Conservation (phyloP, 2,329 filamentous ascomycete species). For the Epichloe sibirici region DNA sequence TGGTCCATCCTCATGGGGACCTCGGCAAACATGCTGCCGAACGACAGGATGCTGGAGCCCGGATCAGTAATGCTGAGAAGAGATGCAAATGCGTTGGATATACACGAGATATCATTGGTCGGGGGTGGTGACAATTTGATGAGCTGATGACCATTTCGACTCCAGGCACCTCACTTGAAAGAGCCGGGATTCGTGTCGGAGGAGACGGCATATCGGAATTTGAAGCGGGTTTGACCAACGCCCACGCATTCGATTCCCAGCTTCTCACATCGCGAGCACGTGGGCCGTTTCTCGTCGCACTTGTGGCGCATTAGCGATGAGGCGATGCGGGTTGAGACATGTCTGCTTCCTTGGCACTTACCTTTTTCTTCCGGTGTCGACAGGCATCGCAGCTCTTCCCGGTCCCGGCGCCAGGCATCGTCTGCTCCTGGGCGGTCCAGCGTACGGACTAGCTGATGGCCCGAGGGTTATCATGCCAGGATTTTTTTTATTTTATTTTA, state of each 20-base stretch:
- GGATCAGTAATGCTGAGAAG: not conserved
- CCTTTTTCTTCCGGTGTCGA: conserved; percentile 1
- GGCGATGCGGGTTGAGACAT: too few relatives aligned
- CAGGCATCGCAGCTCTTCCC: conserved; percentile 1
- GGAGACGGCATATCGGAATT: not conserved
- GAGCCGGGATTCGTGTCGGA: not conserved
- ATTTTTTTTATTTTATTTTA: too few relatives aligned
- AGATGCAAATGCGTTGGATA: not conserved
- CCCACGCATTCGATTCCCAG: not conserved
- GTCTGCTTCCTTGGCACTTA: not conserved
- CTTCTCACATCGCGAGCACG: not conserved
- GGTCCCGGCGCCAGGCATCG: not conserved
- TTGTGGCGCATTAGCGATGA: not conserved
- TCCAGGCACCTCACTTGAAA: not conserved
- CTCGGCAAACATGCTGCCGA: not conserved
- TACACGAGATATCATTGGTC: not conserved
- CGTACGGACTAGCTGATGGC: not conserved
- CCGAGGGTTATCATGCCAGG: not conserved
- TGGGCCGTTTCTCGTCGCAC: conserved; percentile 3
- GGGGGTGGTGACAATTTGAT: not conserved
- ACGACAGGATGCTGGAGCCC: not conserved
- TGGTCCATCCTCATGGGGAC: not conserved
- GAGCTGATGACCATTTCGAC: not conserved
- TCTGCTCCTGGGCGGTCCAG: not conserved
- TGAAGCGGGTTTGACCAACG: not conserved